Conservation (phyloP, 2,329 filamentous ascomycete species). For the Coccinonectria pachysandricola region DNA sequence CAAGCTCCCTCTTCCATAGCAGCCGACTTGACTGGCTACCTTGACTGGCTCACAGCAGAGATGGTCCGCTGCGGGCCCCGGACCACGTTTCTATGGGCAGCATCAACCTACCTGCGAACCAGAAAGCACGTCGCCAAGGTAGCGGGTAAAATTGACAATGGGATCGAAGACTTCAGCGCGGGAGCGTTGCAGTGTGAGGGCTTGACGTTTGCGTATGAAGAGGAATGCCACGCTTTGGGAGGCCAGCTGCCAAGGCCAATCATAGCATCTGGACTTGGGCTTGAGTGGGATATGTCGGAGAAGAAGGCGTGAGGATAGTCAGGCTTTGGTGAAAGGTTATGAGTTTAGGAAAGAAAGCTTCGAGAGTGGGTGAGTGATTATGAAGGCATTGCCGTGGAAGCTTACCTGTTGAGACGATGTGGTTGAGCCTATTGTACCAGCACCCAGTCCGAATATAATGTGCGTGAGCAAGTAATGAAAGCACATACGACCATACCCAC, state of each 20-base stretch:
- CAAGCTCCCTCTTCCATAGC: conserved; percentile 9
- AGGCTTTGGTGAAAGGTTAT: no score
- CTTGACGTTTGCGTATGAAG: conserved; percentile 20
- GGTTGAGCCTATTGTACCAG: no score
- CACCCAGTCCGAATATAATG: no score
- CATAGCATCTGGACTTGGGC: conserved; percentile 12
- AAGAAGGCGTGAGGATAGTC: no score
- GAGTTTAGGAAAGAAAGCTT: no score
- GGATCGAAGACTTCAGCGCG: conserved; percentile 15
- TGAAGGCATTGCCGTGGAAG: no score
- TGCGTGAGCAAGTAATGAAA: no score
- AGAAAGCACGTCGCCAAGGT: conserved; percentile 16
- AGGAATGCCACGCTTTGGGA: conserved; percentile 18
- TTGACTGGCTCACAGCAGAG: conserved; percentile 26
- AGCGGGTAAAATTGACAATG: conserved; percentile 4
- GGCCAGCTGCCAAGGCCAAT: conserved; percentile 23
- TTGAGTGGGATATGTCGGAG: no score
- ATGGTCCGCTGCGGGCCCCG: no score
- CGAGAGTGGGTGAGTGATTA: no score
- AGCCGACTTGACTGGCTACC: conserved; percentile 17
- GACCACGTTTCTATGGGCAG: conserved; percentile 22
- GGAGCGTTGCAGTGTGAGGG: conserved; percentile 19
- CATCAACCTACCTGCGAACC: conserved; percentile 17
- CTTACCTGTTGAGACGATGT: no score
- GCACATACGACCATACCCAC: no score